phyloP scores from a whole-genome alignment of 2,329 filamentous ascomycete genomes.

The Calonectria pteridis region DNA sequence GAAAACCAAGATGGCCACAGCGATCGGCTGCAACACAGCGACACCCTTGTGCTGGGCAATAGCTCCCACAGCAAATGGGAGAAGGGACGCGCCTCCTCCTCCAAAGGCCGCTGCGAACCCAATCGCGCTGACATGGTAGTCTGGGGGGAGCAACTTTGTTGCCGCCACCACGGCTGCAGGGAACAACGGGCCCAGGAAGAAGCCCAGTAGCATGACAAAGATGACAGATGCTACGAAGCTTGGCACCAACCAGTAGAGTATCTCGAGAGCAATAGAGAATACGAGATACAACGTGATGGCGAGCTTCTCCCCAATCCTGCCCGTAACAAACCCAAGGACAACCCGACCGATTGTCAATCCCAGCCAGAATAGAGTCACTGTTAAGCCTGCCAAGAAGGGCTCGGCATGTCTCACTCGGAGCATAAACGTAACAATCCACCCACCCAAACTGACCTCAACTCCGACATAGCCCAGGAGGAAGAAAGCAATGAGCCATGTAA shows the following conservation, averaged over 20 bases:
- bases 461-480: slow-evolving; percentile 87
- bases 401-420: slow-evolving; percentile 78
- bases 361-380: slow-evolving; percentile 86
- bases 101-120: slow-evolving; percentile 86
- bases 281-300: slow-evolving; percentile 74
- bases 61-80: slow-evolving; percentile 77
- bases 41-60: slow-evolving; percentile 72
- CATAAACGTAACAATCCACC: slow-evolving; percentile 92
- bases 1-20: slow-evolving; percentile 61
- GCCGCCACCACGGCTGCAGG: slow-evolving; percentile 79
- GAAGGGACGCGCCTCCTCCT: slow-evolving; percentile 75
- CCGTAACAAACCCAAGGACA: slow-evolving; percentile 81
- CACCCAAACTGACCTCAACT: slow-evolving; percentile 78
- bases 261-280: slow-evolving; percentile 72
- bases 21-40: slow-evolving; percentile 67
- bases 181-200: slow-evolving; percentile 85
- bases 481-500: slow-evolving; percentile 79
- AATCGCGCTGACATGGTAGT: slow-evolving; percentile 83
- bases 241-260: slow-evolving; percentile 86
- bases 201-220: slow-evolving; percentile 78
- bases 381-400: slow-evolving; percentile 80
- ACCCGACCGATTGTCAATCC: slow-evolving; percentile 82
- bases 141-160: slow-evolving; percentile 79
- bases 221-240: slow-evolving; percentile 80
- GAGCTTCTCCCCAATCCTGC: slow-evolving; percentile 77